phyloP scores from a whole-genome alignment of 176 grass and related monocot species.

The Triticum aestivum region DNA sequence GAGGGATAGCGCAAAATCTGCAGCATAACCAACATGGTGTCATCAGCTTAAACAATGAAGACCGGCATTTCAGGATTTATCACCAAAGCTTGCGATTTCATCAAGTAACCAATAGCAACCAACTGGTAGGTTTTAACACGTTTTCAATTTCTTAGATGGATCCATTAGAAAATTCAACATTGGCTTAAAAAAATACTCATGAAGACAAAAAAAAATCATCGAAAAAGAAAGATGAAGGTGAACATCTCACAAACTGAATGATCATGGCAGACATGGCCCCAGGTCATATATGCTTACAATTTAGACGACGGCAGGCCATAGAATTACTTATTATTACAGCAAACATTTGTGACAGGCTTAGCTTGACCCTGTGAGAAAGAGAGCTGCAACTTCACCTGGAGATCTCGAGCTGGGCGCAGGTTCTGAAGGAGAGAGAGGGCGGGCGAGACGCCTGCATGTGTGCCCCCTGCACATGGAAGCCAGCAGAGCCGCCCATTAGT shows the following conservation, averaged over 20 bases:
- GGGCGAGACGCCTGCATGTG: constrained; percentile 50
- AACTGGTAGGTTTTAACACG: background rate
- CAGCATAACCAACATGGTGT: background rate
- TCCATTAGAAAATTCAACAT: background rate
- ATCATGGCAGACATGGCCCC: background rate
- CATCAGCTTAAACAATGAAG: constrained; percentile 25
- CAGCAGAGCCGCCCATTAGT: constrained; percentile 49
- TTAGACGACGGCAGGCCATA: background rate
- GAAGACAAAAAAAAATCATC: background rate
- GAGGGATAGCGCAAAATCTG: constrained; percentile 44
- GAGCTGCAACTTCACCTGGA: constrained; percentile 46
- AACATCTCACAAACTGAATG: too few relatives aligned
- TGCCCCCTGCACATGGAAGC: constrained; percentile 50
- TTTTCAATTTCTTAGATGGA: background rate
- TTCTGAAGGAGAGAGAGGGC: constrained; percentile 41
- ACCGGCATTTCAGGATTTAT: background rate
- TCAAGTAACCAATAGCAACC: background rate
- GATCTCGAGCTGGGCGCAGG: constrained; percentile 42
- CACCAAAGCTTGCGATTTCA: constrained; percentile 1
- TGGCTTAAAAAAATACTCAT: too few relatives aligned
- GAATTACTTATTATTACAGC: background rate
- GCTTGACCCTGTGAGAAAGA: background rate
- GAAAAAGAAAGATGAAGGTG: background rate
- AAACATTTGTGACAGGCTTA: background rate
- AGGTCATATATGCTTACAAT: background rate